A percentile compares a stretch with the other conserved stretches of the same genome.
phyloP scores from a whole-genome alignment of 345 rosid genomes.

The Heritiera littoralis region DNA sequence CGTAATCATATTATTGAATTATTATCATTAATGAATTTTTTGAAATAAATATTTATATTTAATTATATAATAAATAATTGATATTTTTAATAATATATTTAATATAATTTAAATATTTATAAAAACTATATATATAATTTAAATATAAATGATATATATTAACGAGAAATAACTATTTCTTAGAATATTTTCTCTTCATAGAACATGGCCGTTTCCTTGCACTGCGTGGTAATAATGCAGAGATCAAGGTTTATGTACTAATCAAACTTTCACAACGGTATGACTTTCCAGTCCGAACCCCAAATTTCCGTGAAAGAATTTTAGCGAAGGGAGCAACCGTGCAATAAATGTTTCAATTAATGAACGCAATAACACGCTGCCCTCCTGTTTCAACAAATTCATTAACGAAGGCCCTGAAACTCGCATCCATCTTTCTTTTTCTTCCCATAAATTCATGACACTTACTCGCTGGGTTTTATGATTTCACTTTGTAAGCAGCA shows the following conservation, averaged over 20 bases:
- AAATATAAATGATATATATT: too few species aligned
- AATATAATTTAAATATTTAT: too few species aligned
- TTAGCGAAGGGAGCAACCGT: not conserved
- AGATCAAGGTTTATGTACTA: not conserved
- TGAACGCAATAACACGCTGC: not conserved
- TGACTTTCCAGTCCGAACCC: not conserved
- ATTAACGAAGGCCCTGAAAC: conserved; percentile 6
- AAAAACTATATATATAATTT: too few species aligned
- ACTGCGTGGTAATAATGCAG: not conserved
- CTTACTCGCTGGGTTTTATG: not conserved
- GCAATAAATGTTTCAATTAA: not conserved
- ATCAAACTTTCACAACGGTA: not conserved
- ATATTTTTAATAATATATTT: too few species aligned
- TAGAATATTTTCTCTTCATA: too few species aligned
- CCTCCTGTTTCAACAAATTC: conserved; percentile 5
- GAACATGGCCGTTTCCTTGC: too few species aligned
- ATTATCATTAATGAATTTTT: too few species aligned
- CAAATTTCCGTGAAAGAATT: not conserved
- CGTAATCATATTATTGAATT: too few species aligned
- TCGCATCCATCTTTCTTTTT: not conserved
- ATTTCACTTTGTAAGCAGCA: not conserved
- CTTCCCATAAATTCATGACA: conserved; percentile 15
- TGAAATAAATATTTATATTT: too few species aligned
- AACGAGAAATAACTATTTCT: too few species aligned
- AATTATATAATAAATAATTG: too few species aligned